These are phyloP conservation scores for Iris macrosiphon DNA, from an alignment of 106 monocot species.

Conservation along the genomic window DNA sequence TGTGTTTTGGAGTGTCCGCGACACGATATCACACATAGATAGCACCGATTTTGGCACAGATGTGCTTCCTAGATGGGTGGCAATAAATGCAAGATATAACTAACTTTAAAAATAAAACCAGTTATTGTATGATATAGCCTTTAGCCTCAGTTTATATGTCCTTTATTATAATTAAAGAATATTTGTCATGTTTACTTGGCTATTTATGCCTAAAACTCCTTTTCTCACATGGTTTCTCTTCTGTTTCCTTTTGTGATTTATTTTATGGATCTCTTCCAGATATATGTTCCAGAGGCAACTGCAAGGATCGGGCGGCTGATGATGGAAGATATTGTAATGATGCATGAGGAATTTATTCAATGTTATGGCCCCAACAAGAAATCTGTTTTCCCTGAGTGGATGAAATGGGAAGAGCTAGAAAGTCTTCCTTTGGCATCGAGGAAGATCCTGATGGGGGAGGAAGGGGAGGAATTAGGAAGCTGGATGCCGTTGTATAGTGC, in stretches of 20 bases:
- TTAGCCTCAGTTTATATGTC: too few species aligned
- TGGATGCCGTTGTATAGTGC: conserved; percentile 84
- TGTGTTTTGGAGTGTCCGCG: too few species aligned
- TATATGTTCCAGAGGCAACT: conserved; percentile 72
- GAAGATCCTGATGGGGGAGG: conserved; percentile 41
- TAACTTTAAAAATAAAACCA: too few species aligned
- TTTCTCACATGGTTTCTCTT: too few species aligned
- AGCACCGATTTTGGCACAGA: too few species aligned
- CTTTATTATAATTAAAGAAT: too few species aligned
- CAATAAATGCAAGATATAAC: too few species aligned
- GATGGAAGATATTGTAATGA: conserved; percentile 78
- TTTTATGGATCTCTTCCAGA: conserved; percentile 22
- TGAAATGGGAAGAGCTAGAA: conserved; percentile 64
- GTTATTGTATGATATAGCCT: too few species aligned
- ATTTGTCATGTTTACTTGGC: too few species aligned
- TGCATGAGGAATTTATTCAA: conserved; percentile 62
- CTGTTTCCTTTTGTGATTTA: neutral
- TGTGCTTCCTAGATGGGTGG: too few species aligned
- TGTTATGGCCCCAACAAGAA: conserved; percentile 51
- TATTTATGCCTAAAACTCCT: too few species aligned
- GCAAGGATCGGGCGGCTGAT: conserved; percentile 62
- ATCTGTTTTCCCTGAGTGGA: conserved; percentile 43
- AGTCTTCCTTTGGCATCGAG: conserved; percentile 23
- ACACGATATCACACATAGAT: too few species aligned
- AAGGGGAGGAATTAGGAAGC: conserved; percentile 44